Evolutionary conservation across 108 stramenopile genomes (phyloP), one percentile per base, ranked within the genome.

Genomic region (Discostella pseudostelligera): DNA sequence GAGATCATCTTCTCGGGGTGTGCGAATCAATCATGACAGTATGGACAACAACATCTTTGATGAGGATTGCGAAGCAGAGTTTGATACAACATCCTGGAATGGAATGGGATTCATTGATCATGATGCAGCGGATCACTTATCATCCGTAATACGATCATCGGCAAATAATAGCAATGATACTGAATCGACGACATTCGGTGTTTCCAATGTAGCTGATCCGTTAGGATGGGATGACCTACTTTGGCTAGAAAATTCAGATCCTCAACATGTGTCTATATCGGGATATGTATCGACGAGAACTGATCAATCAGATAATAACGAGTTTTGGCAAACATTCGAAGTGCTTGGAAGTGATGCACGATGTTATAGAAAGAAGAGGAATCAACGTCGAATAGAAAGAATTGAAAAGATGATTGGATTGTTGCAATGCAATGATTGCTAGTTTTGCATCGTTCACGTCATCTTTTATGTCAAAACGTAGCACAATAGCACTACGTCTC

Each of bases 81-180:
- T 42, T n/a, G 50, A 51, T 14, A 35, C 9, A 25, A 32, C 36
- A 6, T 43, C 59, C 14, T 72, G 71, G 71, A 53, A 67, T 47
- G 66, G 74, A 7, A 74, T 26, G 39, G 74, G 74, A 47, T 74
- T 67, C 36, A 39, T 74, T 32, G 74, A 74, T 62, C 74, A 74
- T 39, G 74, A 74, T 48, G 65, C 66, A 0, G 65, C 66, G 5
- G 74, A 74, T 24, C 61, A 74, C 22, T 39, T 74, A 35, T 74
- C 74, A 39, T 67, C 74, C 14, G 48, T 49, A n/a, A 56, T 59
- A 28, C 60, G 74, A 29, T 74, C 65, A 22, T 19, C 54, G 11
- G 16, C 60, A 21, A 74, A 74, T 35, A 54, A 20, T 1, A 42
- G 54, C 35, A 20, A 65, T 40, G 10, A 22, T 1, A 25, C 29